Evolutionary conservation across 2,329 filamentous ascomycete species (phyloP).

Genomic region (Colletotrichum tanaceti): DNA sequence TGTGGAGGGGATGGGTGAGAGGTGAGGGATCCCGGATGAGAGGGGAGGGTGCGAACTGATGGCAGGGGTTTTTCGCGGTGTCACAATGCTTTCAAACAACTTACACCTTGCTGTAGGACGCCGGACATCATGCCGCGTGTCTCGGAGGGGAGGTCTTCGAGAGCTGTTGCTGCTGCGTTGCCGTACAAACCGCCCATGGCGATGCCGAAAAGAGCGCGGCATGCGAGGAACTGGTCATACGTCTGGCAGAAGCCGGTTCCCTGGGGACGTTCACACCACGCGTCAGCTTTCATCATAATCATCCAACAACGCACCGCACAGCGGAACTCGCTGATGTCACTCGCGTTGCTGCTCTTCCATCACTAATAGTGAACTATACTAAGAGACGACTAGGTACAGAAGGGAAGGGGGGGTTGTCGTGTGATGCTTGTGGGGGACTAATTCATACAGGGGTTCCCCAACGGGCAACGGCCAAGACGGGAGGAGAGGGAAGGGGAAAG

Average conservation of each 20-base stretch:
- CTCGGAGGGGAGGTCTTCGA: constrained; percentile 77
- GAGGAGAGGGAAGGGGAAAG: constrained; percentile 27
- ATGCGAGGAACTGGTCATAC: constrained; percentile 78
- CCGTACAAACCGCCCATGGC: constrained; percentile 87
- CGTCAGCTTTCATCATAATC: constrained; percentile 12
- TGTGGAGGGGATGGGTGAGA: too few species aligned
- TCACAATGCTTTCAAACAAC: constrained; percentile 54
- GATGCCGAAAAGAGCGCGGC: constrained; percentile 79
- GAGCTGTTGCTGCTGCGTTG: constrained; percentile 80
- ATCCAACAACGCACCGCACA: constrained; percentile 31
- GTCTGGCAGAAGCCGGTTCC: constrained; percentile 76
- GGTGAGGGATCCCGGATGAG: too few species aligned
- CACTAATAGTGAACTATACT: constrained; percentile 9
- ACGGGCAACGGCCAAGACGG: constrained; percentile 36
- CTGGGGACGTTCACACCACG: constrained; percentile 45
- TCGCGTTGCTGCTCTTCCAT: not conserved
- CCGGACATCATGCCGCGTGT: constrained; percentile 80
- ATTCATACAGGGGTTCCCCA: constrained; percentile 38
- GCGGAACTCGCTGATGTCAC: constrained; percentile 15
- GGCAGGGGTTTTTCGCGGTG: constrained; percentile 34
- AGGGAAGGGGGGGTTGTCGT: not conserved
- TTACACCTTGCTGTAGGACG: constrained; percentile 76
- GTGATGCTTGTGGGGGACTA: constrained; percentile 24
- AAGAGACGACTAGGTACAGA: not conserved
- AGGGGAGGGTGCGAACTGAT: not conserved